Percentiles rank a stretch among this genome's conserved stretches.
These are phyloP conservation scores for Coemansia sp. DNA, from an alignment of 192 early-diverging fungal genomes.

Conservation along the genomic window DNA sequence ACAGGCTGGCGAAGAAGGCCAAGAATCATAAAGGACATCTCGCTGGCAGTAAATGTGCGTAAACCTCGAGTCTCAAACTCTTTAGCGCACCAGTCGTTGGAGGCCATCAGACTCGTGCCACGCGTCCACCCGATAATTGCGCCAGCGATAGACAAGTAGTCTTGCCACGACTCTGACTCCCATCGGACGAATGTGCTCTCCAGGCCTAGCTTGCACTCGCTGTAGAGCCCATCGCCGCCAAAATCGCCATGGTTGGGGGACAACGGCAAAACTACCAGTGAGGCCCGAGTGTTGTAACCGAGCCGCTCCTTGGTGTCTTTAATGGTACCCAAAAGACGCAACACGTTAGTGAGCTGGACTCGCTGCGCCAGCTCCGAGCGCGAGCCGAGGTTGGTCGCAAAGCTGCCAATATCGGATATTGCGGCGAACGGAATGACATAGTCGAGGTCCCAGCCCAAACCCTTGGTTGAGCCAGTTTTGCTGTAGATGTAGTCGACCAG, in stretches of 20 bases:
- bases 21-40: constrained; percentile 94
- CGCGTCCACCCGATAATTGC: constrained; percentile 98
- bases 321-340: constrained; percentile 84
- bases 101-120: constrained; percentile 92
- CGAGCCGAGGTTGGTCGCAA: constrained; percentile 83
- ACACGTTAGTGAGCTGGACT: constrained; percentile 91
- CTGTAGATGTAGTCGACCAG: constrained; percentile 88
- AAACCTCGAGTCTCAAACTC: constrained; percentile 86
- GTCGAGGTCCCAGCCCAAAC: constrained; percentile 93
- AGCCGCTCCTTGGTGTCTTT: constrained; percentile 78
- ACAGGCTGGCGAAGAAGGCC: constrained; percentile 83
- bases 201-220: constrained; percentile 91
- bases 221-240: constrained; percentile 89
- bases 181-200: constrained; percentile 92
- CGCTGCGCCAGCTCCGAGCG: constrained; percentile 91
- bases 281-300: constrained; percentile 82
- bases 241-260: constrained; percentile 98
- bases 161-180: constrained; percentile 87
- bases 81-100: constrained; percentile 88
- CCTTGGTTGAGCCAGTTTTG: constrained; percentile 53
- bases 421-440: constrained; percentile 95
- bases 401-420: constrained; percentile 84
- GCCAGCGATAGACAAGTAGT: constrained; percentile 85
- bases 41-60: constrained; percentile 87
- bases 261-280: constrained; percentile 84